Evolutionary conservation across 495 filamentous ascomycete species (phyloP), one percentile per base, ranked within the genome.

Genomic region (Hypomontagnella submonticulosa): DNA sequence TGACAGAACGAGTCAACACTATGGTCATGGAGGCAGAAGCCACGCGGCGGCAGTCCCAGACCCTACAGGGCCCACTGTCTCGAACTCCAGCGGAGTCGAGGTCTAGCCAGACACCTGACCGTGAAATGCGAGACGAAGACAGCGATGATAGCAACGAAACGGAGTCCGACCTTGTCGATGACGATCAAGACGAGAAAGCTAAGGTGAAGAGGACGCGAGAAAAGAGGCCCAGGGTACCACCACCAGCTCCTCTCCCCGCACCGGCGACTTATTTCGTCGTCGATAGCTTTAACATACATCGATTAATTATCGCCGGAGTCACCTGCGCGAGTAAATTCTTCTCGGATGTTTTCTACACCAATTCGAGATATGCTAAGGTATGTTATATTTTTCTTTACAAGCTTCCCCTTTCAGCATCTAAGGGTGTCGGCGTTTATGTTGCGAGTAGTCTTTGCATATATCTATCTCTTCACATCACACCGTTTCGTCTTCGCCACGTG

Each of bases 271-370:
- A 93, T 70, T 99, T 99, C 71, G 94, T 98, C 46, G 95, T 98
- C 1, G 95, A 99, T 79, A 97, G 94, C 74, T 99, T 95, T 77
- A 99, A 99, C 77, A 99, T 99, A 66, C 95, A 99, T 70, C 89
- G 95, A 23, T 80, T 99, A 53, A 93, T 98, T 43, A 99, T 99
- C 75, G 93, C 95, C 7, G 95, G 93, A 16, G 96, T 99, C 44
- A 98, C 95, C 12, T 98, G 96, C 76, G 94, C 96, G 9, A 97
- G 93, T 85, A 99, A 99, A 79, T 99, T 98, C 83, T 99, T 99
- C 76, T 97, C 93, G 3, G 95, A 99, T 80, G 92, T 98, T 41
- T 99, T 99, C 71, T 99, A 98, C 71, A 99, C 95, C 13, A 99
- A 99, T 78, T 98, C 96, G 43, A 84, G 95, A 85, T 99, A 99